These are phyloP conservation scores for Candida michaelii DNA, from an alignment of 805 yeast species.

Conservation along the genomic window DNA sequence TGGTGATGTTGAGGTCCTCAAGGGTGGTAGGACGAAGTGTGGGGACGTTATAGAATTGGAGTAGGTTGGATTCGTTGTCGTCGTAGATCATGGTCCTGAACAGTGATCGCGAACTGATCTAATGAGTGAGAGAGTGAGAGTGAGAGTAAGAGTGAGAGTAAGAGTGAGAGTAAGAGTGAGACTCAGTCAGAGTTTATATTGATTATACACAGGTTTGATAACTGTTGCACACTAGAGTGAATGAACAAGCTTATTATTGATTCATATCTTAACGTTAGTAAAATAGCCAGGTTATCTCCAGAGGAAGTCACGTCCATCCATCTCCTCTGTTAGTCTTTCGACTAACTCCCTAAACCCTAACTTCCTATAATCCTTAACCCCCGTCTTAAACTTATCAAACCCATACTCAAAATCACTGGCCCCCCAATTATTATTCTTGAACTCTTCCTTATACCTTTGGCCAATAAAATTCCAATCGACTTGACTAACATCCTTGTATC, in stretches of 20 bases:
- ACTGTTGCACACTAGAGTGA: no score
- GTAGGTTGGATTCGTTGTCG: constrained; percentile 27
- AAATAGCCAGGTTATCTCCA: constrained; percentile 1
- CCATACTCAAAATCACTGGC: constrained; percentile 61
- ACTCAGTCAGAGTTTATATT: no score
- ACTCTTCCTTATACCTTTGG: constrained; percentile 27
- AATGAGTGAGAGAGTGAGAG: no score
- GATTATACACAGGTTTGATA: no score
- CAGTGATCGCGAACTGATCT: no score
- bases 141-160: no score
- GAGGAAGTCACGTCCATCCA: background rate
- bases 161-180: no score
- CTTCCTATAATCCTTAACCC: constrained; percentile 42
- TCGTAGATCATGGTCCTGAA: constrained; percentile 28
- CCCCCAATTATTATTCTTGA: constrained; percentile 41
- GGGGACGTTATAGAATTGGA: constrained; percentile 29
- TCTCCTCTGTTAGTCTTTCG: constrained; percentile 14
- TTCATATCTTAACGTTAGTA: background rate
- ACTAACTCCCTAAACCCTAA: constrained; percentile 17
- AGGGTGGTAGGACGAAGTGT: constrained; percentile 23
- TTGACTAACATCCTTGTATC: constrained; percentile 24
- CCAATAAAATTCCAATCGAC: constrained; percentile 39
- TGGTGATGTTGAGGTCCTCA: constrained; percentile 18
- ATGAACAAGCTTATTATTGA: no score
- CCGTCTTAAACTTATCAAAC: constrained; percentile 58